Evolutionary conservation across 352 stramenopile genomes (phyloP).

Genomic region (Phytopythium montanum): DNA sequence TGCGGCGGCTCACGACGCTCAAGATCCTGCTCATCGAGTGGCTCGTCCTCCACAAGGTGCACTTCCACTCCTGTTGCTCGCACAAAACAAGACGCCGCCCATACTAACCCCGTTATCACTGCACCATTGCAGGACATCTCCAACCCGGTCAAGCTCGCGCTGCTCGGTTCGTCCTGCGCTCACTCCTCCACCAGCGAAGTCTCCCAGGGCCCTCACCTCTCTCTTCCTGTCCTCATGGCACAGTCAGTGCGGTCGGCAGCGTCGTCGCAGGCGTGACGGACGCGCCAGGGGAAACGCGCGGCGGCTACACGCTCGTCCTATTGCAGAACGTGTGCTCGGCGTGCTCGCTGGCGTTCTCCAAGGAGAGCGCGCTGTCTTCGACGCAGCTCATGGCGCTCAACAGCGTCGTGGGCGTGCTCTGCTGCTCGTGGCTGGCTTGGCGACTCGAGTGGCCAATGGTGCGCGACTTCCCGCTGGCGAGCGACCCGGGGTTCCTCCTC

Average conservation of each 20-base stretch:
- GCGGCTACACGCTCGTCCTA: conserved; percentile 56
- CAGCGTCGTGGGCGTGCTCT: conserved; percentile 36
- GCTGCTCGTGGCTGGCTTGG: conserved; percentile 38
- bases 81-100: too few species aligned
- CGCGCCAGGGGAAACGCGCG: conserved; percentile 29
- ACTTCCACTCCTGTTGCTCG: neutral
- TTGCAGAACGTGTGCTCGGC: conserved; percentile 71
- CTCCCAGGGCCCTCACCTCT: neutral
- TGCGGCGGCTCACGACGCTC: conserved; percentile 66
- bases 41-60: conserved; percentile 62
- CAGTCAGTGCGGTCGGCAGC: conserved; percentile 59
- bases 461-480: conserved; percentile 19
- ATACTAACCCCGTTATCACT: neutral
- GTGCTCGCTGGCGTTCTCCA: conserved; percentile 56
- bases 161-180: conserved; percentile 36
- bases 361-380: conserved; percentile 52
- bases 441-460: conserved; percentile 40
- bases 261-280: conserved; percentile 57
- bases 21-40: conserved; percentile 79
- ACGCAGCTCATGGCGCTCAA: conserved; percentile 56
- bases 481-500: conserved; percentile 27
- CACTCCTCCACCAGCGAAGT: neutral
- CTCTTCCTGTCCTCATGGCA: neutral
- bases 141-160: conserved; percentile 44
- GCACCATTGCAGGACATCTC: conserved; percentile 33